Base-by-base conservation (phyloP, 164 flowering plant genomes). In the Cinnamomum chago region DNA sequence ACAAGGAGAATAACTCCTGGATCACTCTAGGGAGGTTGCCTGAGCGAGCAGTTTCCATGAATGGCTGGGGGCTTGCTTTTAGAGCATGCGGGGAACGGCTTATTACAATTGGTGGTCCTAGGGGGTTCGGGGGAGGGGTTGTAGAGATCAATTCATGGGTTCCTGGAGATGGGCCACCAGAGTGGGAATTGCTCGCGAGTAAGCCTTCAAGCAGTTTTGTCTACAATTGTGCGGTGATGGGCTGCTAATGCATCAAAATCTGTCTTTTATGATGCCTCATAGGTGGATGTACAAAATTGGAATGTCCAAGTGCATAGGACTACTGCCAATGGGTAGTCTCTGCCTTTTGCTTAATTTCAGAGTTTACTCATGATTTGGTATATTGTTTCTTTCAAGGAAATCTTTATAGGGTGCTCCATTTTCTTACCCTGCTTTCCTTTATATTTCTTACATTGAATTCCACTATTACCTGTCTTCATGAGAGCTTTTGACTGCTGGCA, bases 21-120 rank as follows among this genome's bases (percentile, higher is more conserved):
- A n/a, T 70, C 17, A 88, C 91, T 0, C 80, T 93, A 9, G 99
- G 99, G 50, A 85, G 87, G 52, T 84, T 95, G 90, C 99, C 99
- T 60, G 94, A 91, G 73, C 79, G 91, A 28, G 93, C 92, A 15
- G 88, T 67, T 65, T 95, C 97, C 2, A 83, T 89, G 90, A 89
- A 91, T 50, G 99, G 99, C 58, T 95, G 98, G 99, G 99, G 99
- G 7, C 84, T 95, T 55, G 99, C 98, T 1, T 93, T 93, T 67
- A 88, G 95, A 77, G 98, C 93, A 0, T 93, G 99, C 81, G 98
- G 98, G 3, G 90, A 90, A 47, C 84, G 85, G 47, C 87, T 95
- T 15, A 89, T 95, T 24, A 95, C 91, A 64, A 88, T 95, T 64
- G 97, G 98, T 33, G 98, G 97, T 24, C 95, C 95, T 18, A 84